Evolutionary conservation across 805 yeast species (phyloP).

Genomic region (Wickerhamomyces chaumierensis): DNA sequence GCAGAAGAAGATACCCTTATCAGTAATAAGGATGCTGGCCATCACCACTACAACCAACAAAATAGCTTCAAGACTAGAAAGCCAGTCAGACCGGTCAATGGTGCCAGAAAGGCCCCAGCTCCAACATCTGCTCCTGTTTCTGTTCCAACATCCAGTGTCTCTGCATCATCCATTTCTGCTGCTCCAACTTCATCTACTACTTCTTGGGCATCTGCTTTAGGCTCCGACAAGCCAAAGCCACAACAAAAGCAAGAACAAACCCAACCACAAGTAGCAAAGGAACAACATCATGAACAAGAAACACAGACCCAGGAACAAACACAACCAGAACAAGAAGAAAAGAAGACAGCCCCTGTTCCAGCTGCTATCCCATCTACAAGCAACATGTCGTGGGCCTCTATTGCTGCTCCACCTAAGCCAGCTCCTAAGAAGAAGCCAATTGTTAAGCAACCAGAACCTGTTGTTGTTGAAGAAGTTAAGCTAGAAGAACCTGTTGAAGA

Average conservation of each 20-base stretch:
- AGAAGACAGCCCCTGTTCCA: neutral
- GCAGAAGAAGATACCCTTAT: constrained; percentile 12
- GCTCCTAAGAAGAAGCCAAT: constrained; percentile 7
- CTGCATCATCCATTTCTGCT: constrained; percentile 6
- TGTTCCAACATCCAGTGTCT: constrained; percentile 5
- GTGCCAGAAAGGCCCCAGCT: constrained; percentile 4
- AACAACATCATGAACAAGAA: constrained; percentile 5
- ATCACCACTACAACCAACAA: constrained; percentile 9
- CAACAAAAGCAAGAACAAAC: constrained; percentile 7
- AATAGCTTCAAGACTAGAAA: constrained; percentile 11
- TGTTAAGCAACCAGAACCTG: too few species aligned
- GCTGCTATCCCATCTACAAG: constrained; percentile 17
- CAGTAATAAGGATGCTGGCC: constrained; percentile 2
- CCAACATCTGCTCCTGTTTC: constrained; percentile 10
- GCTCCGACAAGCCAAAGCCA: constrained; percentile 14
- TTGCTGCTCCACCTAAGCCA: constrained; percentile 39
- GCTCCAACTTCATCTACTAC: constrained; percentile 10
- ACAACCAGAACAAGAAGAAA: constrained; percentile 11
- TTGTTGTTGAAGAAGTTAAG: constrained; percentile 9
- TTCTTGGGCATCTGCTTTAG: constrained; percentile 20
- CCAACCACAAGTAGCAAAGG: constrained; percentile 7
- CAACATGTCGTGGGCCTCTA: constrained; percentile 56
- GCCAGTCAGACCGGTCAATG: constrained; percentile 4
- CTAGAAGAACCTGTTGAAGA: constrained; percentile 2
- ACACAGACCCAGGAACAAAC: constrained; percentile 4